These are phyloP conservation scores for Cryphonectria carpinicola DNA, from an alignment of 2,329 filamentous ascomycete species.

Conservation along the genomic window DNA sequence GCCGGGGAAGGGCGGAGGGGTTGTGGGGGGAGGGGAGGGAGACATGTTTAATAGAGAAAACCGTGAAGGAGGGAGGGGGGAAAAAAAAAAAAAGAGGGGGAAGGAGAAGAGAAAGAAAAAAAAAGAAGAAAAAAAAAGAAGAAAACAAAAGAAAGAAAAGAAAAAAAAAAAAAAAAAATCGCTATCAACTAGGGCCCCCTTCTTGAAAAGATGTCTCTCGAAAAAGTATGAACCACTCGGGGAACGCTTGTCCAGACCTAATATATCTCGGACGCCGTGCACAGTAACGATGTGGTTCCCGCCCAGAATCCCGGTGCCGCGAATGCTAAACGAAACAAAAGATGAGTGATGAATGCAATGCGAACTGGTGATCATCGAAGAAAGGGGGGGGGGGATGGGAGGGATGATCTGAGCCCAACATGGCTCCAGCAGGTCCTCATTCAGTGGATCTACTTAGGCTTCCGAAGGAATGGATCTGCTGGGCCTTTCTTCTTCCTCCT, in stretches of 20 bases:
- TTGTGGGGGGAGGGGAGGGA: too few relatives aligned
- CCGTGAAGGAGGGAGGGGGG: too few relatives aligned
- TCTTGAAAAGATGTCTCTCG: neutral
- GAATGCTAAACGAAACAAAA: neutral
- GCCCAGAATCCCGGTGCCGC: neutral
- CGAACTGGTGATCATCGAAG: neutral
- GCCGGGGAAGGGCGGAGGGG: too few relatives aligned
- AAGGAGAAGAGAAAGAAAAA: too few relatives aligned
- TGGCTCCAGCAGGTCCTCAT: neutral
- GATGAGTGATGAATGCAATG: neutral
- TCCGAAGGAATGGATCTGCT: slow-evolving; percentile 51
- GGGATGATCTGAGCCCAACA: neutral
- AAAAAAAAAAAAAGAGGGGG: too few relatives aligned
- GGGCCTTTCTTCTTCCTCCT: slow-evolving; percentile 42
- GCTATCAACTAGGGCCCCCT: neutral
- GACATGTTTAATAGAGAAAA: too few relatives aligned
- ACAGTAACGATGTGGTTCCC: neutral
- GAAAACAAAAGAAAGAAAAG: neutral
- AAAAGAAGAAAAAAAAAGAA: too few relatives aligned
- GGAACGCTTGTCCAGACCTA: neutral
- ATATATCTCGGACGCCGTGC: neutral
- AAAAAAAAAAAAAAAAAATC: neutral
- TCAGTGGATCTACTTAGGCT: slow-evolving; percentile 36
- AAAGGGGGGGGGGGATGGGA: too few relatives aligned
- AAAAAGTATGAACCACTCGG: neutral